Conservation (phyloP, 1,284 basidiomycete species). For the Ceratorhiza oryzae-sativae region DNA sequence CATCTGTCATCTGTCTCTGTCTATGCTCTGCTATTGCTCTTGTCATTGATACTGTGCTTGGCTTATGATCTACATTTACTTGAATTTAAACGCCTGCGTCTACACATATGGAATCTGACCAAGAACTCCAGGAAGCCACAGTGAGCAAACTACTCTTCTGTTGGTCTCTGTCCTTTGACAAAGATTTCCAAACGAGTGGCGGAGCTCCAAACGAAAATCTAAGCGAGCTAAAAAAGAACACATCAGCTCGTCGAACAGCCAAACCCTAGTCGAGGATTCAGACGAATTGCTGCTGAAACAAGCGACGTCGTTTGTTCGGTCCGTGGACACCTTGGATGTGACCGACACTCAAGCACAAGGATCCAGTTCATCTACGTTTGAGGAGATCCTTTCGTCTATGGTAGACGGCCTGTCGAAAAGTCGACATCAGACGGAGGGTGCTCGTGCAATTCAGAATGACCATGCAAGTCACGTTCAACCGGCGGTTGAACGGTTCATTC, state of each 20-base stretch:
- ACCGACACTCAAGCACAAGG: not conserved
- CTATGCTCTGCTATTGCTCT: not conserved
- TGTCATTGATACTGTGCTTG: not conserved
- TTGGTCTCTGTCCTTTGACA: not conserved
- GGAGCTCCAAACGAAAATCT: not conserved
- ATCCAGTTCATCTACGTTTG: not conserved
- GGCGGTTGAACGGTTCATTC: too few relatives aligned
- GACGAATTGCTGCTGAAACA: not conserved
- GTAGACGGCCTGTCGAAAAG: not conserved
- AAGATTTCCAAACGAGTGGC: not conserved
- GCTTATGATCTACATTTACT: not conserved
- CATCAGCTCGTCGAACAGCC: not conserved
- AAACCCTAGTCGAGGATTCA: not conserved
- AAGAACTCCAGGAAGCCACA: not conserved
- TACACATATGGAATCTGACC: not conserved
- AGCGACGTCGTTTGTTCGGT: slow-evolving; percentile 5
- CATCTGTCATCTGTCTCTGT: not conserved
- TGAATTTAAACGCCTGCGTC: not conserved
- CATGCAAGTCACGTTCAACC: slow-evolving; percentile 8
- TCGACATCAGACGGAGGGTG: slow-evolving; percentile 1
- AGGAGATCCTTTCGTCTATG: not conserved
- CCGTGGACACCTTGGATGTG: not conserved
- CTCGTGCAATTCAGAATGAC: slow-evolving; percentile 1
- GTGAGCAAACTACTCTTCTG: not conserved
- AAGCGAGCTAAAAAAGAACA: slow-evolving; percentile 15